Conservation (phyloP, 2,329 filamentous ascomycete genomes). For the Colletotrichum noveboracense region DNA sequence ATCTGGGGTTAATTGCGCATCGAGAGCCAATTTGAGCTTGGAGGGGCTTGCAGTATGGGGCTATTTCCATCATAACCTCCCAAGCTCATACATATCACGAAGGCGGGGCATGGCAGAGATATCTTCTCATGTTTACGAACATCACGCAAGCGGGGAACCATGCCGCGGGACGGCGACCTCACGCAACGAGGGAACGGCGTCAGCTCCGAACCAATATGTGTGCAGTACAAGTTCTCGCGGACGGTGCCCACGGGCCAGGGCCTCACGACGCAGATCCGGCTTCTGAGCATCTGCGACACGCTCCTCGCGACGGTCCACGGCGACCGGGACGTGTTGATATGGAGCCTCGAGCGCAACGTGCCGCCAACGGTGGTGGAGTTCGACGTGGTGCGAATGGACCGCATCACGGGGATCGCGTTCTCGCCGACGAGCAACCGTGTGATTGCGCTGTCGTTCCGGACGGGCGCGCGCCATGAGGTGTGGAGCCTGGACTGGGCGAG, state of each 20-base stretch:
- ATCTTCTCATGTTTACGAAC: neutral
- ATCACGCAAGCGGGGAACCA: neutral
- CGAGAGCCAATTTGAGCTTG: neutral
- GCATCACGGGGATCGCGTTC: conserved; percentile 7
- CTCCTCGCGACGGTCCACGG: conserved; percentile 5
- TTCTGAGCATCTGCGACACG: neutral
- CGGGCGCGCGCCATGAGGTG: neutral
- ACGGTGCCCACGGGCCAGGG: neutral
- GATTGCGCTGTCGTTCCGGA: neutral
- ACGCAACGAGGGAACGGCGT: neutral
- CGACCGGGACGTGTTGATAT: neutral
- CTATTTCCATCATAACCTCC: neutral
- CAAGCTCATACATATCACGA: neutral
- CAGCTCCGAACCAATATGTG: neutral
- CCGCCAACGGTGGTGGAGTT: neutral
- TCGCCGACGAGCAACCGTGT: neutral
- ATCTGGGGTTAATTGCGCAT: neutral
- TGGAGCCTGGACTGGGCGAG: neutral
- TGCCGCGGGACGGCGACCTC: neutral
- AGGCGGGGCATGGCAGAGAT: neutral
- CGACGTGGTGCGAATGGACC: neutral
- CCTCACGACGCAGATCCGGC: neutral
- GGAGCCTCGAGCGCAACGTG: neutral
- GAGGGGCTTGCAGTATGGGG: neutral
- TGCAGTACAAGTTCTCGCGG: conserved; percentile 6